Base-by-base conservation (phyloP, 176 grass and related monocot genomes). In the Metroxylon sagu region DNA sequence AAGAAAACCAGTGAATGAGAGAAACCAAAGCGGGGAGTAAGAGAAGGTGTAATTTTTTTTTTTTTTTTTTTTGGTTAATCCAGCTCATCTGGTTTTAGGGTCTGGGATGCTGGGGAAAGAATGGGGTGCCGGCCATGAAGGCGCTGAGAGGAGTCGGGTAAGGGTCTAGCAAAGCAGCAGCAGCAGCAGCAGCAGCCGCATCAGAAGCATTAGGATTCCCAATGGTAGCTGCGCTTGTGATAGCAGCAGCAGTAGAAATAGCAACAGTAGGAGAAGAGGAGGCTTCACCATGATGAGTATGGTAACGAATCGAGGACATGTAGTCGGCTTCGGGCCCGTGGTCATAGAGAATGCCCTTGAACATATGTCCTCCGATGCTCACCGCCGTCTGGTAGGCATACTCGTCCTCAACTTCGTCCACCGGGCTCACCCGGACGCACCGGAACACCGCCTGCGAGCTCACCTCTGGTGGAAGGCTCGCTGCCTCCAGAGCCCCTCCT, bases 311-410 rank as follows among this genome's bases (percentile, higher is more conserved):
- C 25, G 50, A 75, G 0, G 27, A 26, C 3, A 56, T 18, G 2
- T 62, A 16, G 4, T 83, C 48, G 21, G 66, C 25, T 17, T 77
- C 82, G 2, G 84, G 83, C 0, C 93, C 93, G 64, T 85, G 78
- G 55, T 91, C 93, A 49, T 91, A 88, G 7, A 97, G 81, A 49
- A 97, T 88, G 62, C 93, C 93, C 65, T 88, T 91, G 84, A 97
- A 97, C 15, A 97, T 75, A 54, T 91, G 93, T 15, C 93, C 93
- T 57, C 77, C 87, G 59, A 97, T 97, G 67, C 73, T 83, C 60
- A 97, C 84, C 4, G 84, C 66, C 28, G 87, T 88, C 62, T 85
- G 93, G 65, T 97, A 97, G 14, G 93, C 93, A 5, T 85, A 83
- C 71, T 97, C 93, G 19, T 72, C 77, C 53, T 97, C 81, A 4